These are phyloP conservation scores for Scorias spongiosa DNA, from an alignment of 2,329 filamentous ascomycete genomes.

Conservation along the genomic window DNA sequence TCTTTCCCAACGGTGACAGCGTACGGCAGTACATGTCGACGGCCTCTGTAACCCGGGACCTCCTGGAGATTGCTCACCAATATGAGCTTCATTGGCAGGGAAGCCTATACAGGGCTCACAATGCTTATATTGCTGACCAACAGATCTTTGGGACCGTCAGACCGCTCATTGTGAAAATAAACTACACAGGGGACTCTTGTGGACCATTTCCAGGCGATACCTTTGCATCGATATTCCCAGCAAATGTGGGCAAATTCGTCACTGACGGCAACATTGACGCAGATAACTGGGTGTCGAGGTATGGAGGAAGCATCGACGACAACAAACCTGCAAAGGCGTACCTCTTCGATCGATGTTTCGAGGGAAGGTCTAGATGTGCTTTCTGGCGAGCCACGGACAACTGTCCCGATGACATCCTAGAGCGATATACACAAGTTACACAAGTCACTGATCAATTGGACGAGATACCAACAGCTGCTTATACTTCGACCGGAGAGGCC, in stretches of 20 bases:
- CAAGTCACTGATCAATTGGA: not conserved
- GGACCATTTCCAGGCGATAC: slow-evolving; percentile 30
- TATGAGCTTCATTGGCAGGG: slow-evolving; percentile 15
- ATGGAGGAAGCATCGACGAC: slow-evolving; percentile 9
- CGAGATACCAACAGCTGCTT: not conserved
- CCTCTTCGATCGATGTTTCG: slow-evolving; percentile 5
- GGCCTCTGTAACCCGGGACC: slow-evolving; percentile 32
- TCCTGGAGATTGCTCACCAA: slow-evolving; percentile 32
- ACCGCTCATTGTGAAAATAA: slow-evolving; percentile 1
- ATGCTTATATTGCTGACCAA: slow-evolving; percentile 1
- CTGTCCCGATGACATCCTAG: slow-evolving; percentile 5
- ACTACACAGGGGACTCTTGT: slow-evolving; percentile 30
- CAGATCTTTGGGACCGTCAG: not conserved
- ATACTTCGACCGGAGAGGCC: not conserved
- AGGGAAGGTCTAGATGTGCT: not conserved
- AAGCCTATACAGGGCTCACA: slow-evolving; percentile 16
- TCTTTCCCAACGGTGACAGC: slow-evolving; percentile 6
- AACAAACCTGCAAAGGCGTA: slow-evolving; percentile 2
- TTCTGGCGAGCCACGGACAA: not conserved
- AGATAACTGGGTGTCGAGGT: slow-evolving; percentile 12
- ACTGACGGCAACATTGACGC: slow-evolving; percentile 31
- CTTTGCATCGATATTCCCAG: slow-evolving; percentile 27
- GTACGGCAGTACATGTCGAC: slow-evolving; percentile 24
- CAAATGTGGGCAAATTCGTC: slow-evolving; percentile 21
- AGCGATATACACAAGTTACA: slow-evolving; percentile 4